phyloP scores from a whole-genome alignment of 495 filamentous ascomycete species.

The Trichoderma reesei region DNA sequence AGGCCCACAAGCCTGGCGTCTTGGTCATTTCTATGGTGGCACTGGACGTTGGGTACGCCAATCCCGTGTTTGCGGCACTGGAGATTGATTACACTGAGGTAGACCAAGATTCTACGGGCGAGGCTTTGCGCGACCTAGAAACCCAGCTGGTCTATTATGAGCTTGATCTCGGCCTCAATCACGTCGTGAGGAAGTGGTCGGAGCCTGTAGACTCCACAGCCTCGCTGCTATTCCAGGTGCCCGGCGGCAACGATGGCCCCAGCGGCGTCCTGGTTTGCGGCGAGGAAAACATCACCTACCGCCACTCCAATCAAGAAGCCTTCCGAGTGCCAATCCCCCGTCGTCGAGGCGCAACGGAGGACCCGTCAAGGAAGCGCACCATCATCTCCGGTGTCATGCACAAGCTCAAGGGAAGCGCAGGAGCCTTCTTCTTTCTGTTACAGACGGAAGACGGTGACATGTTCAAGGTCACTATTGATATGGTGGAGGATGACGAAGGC shows the following conservation, averaged over 20 bases:
- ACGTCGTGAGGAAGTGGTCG: conserved; percentile 92
- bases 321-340: conserved; percentile 86
- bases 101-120: conserved; percentile 82
- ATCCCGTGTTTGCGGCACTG: conserved; percentile 88
- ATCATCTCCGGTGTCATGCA: conserved; percentile 93
- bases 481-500: conserved; percentile 71
- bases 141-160: conserved; percentile 95
- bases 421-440: conserved; percentile 91
- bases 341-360: conserved; percentile 75
- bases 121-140: conserved; percentile 70
- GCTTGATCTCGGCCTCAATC: conserved; percentile 90
- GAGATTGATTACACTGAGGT: conserved; percentile 89
- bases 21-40: conserved; percentile 79
- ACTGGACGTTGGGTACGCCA: conserved; percentile 91
- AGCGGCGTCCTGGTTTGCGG: conserved; percentile 92
- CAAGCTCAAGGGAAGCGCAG: conserved; percentile 71
- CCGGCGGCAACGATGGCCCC: conserved; percentile 85
- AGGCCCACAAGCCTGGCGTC: conserved; percentile 92
- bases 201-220: conserved; percentile 87
- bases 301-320: conserved; percentile 82
- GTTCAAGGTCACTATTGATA: conserved; percentile 91
- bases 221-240: conserved; percentile 87
- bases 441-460: conserved; percentile 95
- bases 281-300: conserved; percentile 88
- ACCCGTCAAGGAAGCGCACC: conserved; percentile 77